A percentile compares a stretch with the other conserved stretches of the same genome.
Evolutionary conservation across 371 early-diverging fungal species (phyloP).

Genomic region (Mucor plumbeus): DNA sequence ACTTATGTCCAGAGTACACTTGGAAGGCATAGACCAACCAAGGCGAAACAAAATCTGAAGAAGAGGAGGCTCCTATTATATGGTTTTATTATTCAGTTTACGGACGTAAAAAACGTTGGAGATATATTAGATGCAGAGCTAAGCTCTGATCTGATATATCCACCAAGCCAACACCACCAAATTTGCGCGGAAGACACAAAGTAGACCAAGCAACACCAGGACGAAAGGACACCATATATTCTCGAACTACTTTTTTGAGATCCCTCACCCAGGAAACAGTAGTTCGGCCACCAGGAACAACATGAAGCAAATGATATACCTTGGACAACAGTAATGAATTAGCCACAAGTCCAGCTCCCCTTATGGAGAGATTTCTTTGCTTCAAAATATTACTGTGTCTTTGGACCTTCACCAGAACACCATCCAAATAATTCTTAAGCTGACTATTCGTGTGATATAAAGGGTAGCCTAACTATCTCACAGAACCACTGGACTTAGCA

Average conservation of each 20-base stretch:
- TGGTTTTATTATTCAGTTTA: no score
- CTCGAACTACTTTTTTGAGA: not conserved
- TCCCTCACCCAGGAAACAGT: not conserved
- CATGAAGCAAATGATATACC: conserved; percentile 10
- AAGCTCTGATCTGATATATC: not conserved
- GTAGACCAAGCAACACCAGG: not conserved
- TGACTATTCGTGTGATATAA: not conserved
- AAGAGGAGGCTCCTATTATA: no score
- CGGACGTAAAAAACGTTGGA: not conserved
- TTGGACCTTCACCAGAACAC: not conserved
- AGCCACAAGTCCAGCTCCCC: conserved; percentile 4
- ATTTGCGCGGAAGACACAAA: not conserved
- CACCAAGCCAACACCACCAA: not conserved
- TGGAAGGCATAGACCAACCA: conserved; percentile 8
- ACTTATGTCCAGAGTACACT: conserved; percentile 6
- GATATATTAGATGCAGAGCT: not conserved
- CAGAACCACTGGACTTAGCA: not conserved
- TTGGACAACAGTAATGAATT: conserved; percentile 16
- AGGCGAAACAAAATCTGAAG: not conserved
- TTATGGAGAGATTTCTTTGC: conserved; percentile 1
- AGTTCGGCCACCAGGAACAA: not conserved
- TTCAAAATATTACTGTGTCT: not conserved
- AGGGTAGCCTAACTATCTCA: conserved; percentile 23
- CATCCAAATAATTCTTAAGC: not conserved
- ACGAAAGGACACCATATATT: not conserved